A percentile compares a stretch with the other conserved stretches of the same genome.
Conservation (phyloP, 179 eudicot species). For the Silene coronaria region DNA sequence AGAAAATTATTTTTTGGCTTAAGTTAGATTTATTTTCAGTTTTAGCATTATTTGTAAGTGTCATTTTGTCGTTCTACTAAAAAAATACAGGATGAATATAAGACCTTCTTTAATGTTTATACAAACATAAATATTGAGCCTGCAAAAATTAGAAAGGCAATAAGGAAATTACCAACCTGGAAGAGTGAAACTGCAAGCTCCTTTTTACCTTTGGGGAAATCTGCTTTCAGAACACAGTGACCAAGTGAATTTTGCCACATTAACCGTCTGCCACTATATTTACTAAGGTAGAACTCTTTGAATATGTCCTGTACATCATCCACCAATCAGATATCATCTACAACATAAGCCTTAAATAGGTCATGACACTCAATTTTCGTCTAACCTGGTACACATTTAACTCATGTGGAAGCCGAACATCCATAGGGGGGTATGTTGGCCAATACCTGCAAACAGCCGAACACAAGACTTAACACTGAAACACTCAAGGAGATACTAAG, state of each 20-base stretch:
- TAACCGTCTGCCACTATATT: constrained; percentile 90
- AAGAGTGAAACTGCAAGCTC: constrained; percentile 96
- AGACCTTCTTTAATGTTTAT: not conserved
- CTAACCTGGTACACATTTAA: constrained; percentile 91
- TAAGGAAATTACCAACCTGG: constrained; percentile 56
- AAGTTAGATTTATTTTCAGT: not conserved
- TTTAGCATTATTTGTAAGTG: not conserved
- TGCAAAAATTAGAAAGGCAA: not conserved
- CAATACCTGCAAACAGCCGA: constrained; percentile 63
- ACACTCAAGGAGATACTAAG: not conserved
- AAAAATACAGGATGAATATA: not conserved
- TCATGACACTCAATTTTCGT: constrained; percentile 1
- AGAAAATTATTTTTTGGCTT: not conserved
- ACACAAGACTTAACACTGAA: constrained; percentile 1
- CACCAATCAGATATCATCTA: constrained; percentile 17
- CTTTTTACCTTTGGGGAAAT: constrained; percentile 82
- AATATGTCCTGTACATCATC: constrained; percentile 67
- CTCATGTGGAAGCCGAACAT: constrained; percentile 92
- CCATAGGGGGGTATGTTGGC: constrained; percentile 99
- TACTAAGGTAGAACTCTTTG: constrained; percentile 89
- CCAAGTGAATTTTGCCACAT: constrained; percentile 99
- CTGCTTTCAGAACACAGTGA: constrained; percentile 88
- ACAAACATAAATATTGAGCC: not conserved
- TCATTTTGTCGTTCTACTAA: not conserved
- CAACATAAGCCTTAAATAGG: not conserved